Base-by-base conservation (phyloP, 2,329 filamentous ascomycete species). In the Venturia carpophila region DNA sequence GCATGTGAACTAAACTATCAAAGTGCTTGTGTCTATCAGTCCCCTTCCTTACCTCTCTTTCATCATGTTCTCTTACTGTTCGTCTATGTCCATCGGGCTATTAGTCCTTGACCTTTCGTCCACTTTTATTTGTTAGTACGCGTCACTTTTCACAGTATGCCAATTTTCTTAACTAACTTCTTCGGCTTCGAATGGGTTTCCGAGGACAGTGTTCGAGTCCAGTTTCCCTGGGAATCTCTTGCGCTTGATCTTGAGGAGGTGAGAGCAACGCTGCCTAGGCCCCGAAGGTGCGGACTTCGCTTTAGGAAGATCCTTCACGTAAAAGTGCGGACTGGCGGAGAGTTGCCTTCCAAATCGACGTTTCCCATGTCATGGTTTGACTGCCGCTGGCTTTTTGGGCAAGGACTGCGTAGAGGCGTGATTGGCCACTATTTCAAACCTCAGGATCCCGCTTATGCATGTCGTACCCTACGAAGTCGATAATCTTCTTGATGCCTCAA, bases 1-100 rank as follows among this genome's bases (percentile, higher is more conserved):
- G 19, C 30, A 34, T 15, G 9, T 34, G 30, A 11, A 15, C 24
- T 17, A 5, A 55, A 34, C 34, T 41, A 15, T 41, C 49, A 30
- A 30, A 34, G 15, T 30, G 27, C 15, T 55, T 34, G 27, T 34
- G 15, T 19, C 13, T 55, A 30, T 55, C 9, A 55, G 49, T 55
- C 49, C 24, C 24, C 34, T 55, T 55, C 49, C 49, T 55, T 55
- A n/a, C 15, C 11, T 56, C 52, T 56, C 30, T n/a, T 56, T 56
- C 27, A 13, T 7, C 21, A 34, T 56, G 17, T 37, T 17, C 19
- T n/a, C 15, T 37, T 56, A n/a, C 21, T 52, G 6, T 6, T 24
- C 24, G n/a, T 56, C 27, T 56, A 19, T 34, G 5, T 19, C 37
- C 52, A 37, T 56, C 10, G 21, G 6, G 43, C n/a, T 49, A 15